Percentiles rank a stretch among this genome's conserved stretches.
Conservation (phyloP, 495 filamentous ascomycete genomes). For the Rhypophila decipiens region DNA sequence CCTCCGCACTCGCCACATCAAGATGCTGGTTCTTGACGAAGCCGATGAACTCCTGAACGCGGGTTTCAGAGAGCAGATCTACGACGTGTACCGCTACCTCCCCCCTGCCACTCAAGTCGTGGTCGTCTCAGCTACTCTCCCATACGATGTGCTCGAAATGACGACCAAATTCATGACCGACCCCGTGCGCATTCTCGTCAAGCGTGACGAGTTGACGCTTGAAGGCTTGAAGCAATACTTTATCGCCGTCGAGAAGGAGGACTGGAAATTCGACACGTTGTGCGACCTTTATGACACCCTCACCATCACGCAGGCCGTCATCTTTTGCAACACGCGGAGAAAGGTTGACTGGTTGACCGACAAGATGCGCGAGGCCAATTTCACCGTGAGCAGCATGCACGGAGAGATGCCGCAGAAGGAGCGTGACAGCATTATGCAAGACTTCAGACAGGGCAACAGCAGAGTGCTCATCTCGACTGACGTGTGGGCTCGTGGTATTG, state of each 20-base stretch:
- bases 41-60: conserved; percentile 97
- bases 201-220: conserved; percentile 97
- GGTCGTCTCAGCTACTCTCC: conserved; percentile 94
- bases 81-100: conserved; percentile 98
- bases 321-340: conserved; percentile 99
- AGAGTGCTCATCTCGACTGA: conserved; percentile 98
- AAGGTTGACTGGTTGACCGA: conserved; percentile 99
- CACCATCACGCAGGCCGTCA: conserved; percentile 98
- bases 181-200: conserved; percentile 96
- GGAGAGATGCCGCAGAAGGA: conserved; percentile 97
- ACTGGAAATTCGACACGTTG: conserved; percentile 99
- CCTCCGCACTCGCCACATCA: conserved; percentile 91
- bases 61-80: conserved; percentile 99
- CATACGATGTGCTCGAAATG: conserved; percentile 97
- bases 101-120: conserved; percentile 97
- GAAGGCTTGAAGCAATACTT: conserved; percentile 99
- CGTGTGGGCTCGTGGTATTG: conserved; percentile 95
- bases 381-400: conserved; percentile 99
- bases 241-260: conserved; percentile 99
- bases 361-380: conserved; percentile 95
- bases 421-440: conserved; percentile 99
- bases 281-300: conserved; percentile 98
- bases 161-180: conserved; percentile 99
- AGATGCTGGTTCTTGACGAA: conserved; percentile 99
- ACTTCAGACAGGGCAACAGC: conserved; percentile 95